These are phyloP conservation scores for Blakeslea trispora DNA, from an alignment of 371 early-diverging fungal genomes.

Conservation along the genomic window DNA sequence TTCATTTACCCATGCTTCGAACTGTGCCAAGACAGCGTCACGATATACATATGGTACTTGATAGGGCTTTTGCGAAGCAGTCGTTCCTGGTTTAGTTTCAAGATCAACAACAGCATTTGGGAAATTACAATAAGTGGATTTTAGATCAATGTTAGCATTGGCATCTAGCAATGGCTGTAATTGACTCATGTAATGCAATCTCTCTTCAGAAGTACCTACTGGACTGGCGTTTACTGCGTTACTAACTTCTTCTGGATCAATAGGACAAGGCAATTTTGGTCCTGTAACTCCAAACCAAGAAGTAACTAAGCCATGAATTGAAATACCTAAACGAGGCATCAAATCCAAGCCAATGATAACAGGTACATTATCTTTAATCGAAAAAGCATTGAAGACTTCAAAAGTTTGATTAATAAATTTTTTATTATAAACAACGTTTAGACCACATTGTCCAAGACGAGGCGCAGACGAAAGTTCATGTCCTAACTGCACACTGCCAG, in stretches of 20 bases:
- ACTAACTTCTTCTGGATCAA: constrained; percentile 9
- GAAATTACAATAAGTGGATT: not conserved
- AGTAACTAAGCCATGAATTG: not conserved
- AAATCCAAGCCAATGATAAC: constrained; percentile 10
- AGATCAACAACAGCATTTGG: not conserved
- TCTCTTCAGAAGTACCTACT: not conserved
- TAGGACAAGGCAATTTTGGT: not conserved
- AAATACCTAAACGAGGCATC: constrained; percentile 1
- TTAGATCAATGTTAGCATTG: not conserved
- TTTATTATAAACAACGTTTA: too few relatives aligned
- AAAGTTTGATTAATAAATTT: too few relatives aligned
- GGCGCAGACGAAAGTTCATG: too few relatives aligned
- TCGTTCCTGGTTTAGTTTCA: not conserved
- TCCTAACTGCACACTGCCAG: too few relatives aligned
- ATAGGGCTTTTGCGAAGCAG: not conserved
- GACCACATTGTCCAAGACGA: too few relatives aligned
- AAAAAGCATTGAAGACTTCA: too few relatives aligned
- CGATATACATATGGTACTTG: not conserved
- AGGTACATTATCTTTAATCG: constrained; percentile 1
- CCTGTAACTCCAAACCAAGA: too few relatives aligned
- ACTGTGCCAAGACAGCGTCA: not conserved
- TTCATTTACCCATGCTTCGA: not conserved
- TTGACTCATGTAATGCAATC: not conserved
- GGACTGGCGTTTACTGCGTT: not conserved
- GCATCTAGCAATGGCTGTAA: not conserved